phyloP scores from a whole-genome alignment of 257 asterid species.

The Solanum appendiculatum region DNA sequence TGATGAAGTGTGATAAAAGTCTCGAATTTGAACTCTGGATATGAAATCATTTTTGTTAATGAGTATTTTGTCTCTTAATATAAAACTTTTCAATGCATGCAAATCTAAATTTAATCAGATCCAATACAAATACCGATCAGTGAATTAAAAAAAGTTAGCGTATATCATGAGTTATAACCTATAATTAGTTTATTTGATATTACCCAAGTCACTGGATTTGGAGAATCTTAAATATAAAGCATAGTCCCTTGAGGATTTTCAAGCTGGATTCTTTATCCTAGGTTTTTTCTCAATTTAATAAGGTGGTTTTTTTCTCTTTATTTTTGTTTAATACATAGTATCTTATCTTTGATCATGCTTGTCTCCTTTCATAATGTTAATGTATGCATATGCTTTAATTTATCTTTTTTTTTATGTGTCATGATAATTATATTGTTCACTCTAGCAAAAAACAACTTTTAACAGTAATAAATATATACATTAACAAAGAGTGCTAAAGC shows the following conservation, averaged over 20 bases:
- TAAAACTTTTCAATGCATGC: fast-evolving
- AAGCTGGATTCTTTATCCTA: conserved; percentile 4
- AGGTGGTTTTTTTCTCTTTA: neutral
- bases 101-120: neutral
- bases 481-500: too few species aligned
- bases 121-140: neutral
- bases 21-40: fast-evolving
- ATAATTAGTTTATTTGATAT: conserved; percentile 4
- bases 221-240: conserved; percentile 26
- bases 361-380: conserved; percentile 15
- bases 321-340: neutral
- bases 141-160: neutral
- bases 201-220: conserved; percentile 30
- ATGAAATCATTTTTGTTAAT: neutral
- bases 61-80: neutral
- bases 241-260: conserved; percentile 2
- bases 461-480: too few species aligned
- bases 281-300: neutral
- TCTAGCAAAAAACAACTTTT: too few species aligned
- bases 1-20: neutral
- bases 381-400: neutral
- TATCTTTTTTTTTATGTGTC: neutral
- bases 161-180: neutral
- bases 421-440: neutral
- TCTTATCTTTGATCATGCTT: conserved; percentile 19